These are phyloP conservation scores for Galium porrigens DNA, from an alignment of 305 asterid genomes.

Conservation along the genomic window DNA sequence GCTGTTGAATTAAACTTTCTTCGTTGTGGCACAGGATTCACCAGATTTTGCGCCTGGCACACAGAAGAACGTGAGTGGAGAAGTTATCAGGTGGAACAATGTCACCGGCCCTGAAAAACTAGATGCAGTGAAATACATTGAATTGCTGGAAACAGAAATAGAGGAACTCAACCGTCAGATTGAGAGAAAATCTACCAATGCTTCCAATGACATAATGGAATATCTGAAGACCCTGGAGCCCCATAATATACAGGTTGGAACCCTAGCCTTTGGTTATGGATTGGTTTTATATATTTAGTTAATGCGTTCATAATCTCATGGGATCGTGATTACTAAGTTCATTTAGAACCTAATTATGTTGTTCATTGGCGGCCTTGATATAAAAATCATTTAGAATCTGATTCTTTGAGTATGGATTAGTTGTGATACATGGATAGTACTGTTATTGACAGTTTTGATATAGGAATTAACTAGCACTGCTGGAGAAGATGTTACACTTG, in stretches of 20 bases:
- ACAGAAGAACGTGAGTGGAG: slow-evolving; percentile 84
- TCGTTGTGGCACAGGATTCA: slow-evolving; percentile 35
- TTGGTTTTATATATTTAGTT: slow-evolving; percentile 9
- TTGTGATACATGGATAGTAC: not conserved
- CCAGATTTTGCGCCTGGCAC: slow-evolving; percentile 88
- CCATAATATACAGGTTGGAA: slow-evolving; percentile 71
- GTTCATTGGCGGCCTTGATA: not conserved
- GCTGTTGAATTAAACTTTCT: slow-evolving; percentile 12
- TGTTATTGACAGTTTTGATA: not conserved
- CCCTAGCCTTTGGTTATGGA: not conserved
- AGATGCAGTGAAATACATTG: slow-evolving; percentile 86
- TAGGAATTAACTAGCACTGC: slow-evolving; percentile 79
- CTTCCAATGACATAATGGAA: slow-evolving; percentile 69
- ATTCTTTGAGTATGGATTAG: slow-evolving; percentile 4
- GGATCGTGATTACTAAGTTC: slow-evolving; percentile 6
- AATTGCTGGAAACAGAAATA: slow-evolving; percentile 85
- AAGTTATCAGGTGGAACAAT: slow-evolving; percentile 87
- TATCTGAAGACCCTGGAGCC: slow-evolving; percentile 87
- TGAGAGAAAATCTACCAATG: slow-evolving; percentile 52
- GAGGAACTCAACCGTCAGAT: slow-evolving; percentile 84
- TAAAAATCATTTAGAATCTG: slow-evolving; percentile 12
- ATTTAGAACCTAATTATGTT: slow-evolving; percentile 7
- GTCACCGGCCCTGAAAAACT: slow-evolving; percentile 72
- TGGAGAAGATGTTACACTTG: slow-evolving; percentile 73
- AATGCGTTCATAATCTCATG: not conserved